Evolutionary conservation across 129 eudicot species (phyloP).

Genomic region (Lonicera japonica): DNA sequence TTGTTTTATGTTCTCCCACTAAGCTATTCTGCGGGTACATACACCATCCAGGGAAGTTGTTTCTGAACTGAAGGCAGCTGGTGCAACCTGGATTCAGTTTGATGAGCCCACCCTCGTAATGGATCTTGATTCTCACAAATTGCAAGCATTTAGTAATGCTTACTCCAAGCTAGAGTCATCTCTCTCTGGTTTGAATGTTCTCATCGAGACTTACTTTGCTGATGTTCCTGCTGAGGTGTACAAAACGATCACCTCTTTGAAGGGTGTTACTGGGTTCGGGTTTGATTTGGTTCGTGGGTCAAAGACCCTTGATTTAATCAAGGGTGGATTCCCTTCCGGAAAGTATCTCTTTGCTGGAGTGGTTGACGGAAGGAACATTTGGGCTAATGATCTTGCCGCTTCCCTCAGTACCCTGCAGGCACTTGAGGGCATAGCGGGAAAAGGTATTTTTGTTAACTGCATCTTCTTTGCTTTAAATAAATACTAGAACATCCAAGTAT

Average conservation of each 20-base stretch:
- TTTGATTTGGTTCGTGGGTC: constrained; percentile 68
- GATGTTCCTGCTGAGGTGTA: constrained; percentile 41
- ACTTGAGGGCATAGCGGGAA: constrained; percentile 73
- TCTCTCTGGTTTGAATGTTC: constrained; percentile 44
- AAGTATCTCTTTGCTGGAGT: constrained; percentile 50
- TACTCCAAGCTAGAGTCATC: constrained; percentile 48
- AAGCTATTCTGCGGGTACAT: not conserved
- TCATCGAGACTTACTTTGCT: constrained; percentile 54
- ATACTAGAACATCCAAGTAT: too few relatives aligned
- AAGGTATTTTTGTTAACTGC: constrained; percentile 35
- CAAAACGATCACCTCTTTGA: constrained; percentile 42
- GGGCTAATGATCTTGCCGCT: constrained; percentile 83
- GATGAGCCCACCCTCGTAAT: constrained; percentile 54
- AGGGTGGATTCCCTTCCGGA: constrained; percentile 33
- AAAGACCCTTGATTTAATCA: constrained; percentile 29
- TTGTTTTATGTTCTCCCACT: not conserved
- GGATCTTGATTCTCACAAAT: constrained; percentile 51
- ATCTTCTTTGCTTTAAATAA: not conserved
- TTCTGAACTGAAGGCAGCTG: constrained; percentile 55
- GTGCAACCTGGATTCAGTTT: constrained; percentile 62
- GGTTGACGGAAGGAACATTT: constrained; percentile 81
- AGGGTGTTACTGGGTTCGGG: constrained; percentile 47
- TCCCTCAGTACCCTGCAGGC: constrained; percentile 49
- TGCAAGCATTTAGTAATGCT: constrained; percentile 51
- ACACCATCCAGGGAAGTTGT: constrained; percentile 42